A percentile compares a stretch with the other conserved stretches of the same genome.
Conservation (phyloP, 441 rosid genomes). For the Gossypium armourianum region DNA sequence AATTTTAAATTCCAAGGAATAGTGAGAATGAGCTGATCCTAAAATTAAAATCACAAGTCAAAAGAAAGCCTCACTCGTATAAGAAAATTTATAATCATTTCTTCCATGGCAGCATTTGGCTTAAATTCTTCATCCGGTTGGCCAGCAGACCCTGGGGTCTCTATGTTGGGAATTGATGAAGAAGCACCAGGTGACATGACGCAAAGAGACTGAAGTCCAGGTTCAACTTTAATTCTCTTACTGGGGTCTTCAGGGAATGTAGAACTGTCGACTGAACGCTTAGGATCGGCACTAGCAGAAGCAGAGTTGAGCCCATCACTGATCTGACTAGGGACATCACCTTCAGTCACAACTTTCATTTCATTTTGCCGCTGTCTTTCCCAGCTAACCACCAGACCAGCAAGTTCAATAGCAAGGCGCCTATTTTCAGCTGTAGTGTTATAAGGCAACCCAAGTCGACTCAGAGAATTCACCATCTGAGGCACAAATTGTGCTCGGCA, state of each 20-base stretch:
- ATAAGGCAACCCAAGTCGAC: constrained; percentile 92
- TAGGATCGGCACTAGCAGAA: constrained; percentile 44
- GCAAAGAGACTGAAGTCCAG: constrained; percentile 78
- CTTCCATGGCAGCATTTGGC: constrained; percentile 99
- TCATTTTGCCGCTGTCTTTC: constrained; percentile 90
- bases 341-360: constrained; percentile 49
- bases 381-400: constrained; percentile 97
- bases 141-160: constrained; percentile 85
- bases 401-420: constrained; percentile 97
- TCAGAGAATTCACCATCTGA: constrained; percentile 98
- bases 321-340: constrained; percentile 41
- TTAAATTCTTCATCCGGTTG: constrained; percentile 98
- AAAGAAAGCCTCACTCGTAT: constrained; percentile 62
- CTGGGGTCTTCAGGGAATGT: constrained; percentile 64
- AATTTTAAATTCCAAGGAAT: background rate
- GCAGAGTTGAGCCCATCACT: constrained; percentile 48
- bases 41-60: constrained; percentile 16
- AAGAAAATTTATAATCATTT: constrained; percentile 90
- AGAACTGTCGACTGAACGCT: constrained; percentile 60
- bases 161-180: constrained; percentile 69
- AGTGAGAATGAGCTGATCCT: background rate
- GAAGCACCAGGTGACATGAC: constrained; percentile 93
- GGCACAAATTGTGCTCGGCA: constrained; percentile 99
- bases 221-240: constrained; percentile 77
- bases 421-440: constrained; percentile 85